Evolutionary conservation across 2,329 filamentous ascomycete genomes (phyloP), one percentile per base, ranked within the genome.

Genomic region (Mariannaea elegans): DNA sequence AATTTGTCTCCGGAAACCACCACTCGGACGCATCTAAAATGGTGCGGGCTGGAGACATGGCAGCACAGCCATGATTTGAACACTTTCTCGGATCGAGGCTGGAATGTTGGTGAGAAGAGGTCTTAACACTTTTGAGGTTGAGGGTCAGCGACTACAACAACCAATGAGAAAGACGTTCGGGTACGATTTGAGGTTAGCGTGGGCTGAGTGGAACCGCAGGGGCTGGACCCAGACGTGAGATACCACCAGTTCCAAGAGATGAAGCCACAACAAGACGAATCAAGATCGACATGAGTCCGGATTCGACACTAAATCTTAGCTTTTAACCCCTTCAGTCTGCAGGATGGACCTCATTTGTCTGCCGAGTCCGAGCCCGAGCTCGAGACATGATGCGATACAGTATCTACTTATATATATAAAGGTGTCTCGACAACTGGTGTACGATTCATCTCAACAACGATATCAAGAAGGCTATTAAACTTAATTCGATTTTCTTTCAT

Each of bases 151-250:
- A 44, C 36, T 36, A 14, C 32, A 14, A 9, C 44, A 27, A 42
- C 55, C 49, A 61, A 62, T 62, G 29, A 50, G 45, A 31, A 45
- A 27, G 32, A 36, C 29, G 54, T 49, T 31, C 34, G 59, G 59
- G 59, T 62, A 62, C 54, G 44, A 48, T 12, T 46, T 54, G 59
- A 52, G 59, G 49, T 55, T 62, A 50, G 54, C 19, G 49, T 46
- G 36, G 39, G 19, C 24, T 23, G 32, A 14, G 42, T 54, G 45
- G 50, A 14, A 21, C 23, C 16, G 39, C 31, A 10, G 46, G 39
- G 57, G 24, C 52, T 29, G 39, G 29, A 31, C 32, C 34, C 46
- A 23, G 16, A 18, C n/a, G 42, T 23, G 44, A 21, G 42, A 46
- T 21, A 59, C 16, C 21, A 21, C 42, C 36, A 24, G 13, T 19